These are phyloP conservation scores for Nicotiana undulata DNA, from an alignment of 257 asterid genomes.

Conservation along the genomic window DNA sequence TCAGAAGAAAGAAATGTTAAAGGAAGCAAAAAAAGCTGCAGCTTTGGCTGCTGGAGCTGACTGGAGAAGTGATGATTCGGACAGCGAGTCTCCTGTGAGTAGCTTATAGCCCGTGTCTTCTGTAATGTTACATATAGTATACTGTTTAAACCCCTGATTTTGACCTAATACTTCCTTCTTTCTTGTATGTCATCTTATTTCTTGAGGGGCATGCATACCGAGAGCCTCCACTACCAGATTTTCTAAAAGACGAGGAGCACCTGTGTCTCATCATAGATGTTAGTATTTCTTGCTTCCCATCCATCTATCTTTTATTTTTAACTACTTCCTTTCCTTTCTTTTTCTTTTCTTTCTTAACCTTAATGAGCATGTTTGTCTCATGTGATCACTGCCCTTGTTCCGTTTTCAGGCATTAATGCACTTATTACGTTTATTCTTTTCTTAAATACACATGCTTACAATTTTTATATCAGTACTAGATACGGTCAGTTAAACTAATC, in stretches of 20 bases:
- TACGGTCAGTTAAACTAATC: background rate
- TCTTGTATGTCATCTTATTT: background rate
- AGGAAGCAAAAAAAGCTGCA: constrained; percentile 64
- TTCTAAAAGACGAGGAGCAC: constrained; percentile 55
- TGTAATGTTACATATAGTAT: background rate
- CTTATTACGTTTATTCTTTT: background rate
- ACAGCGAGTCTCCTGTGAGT: constrained; percentile 62
- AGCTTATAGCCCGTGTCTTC: constrained; percentile 7
- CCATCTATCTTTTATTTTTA: background rate
- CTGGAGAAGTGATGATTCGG: constrained; percentile 79
- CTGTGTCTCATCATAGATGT: constrained; percentile 66
- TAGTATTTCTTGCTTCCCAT: constrained; percentile 18
- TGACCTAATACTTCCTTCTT: constrained; percentile 8
- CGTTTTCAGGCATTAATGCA: background rate
- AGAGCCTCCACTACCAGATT: constrained; percentile 70
- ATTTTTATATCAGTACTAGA: background rate
- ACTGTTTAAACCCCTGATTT: background rate
- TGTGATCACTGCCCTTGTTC: background rate
- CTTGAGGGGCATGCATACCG: constrained; percentile 30
- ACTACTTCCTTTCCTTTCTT: background rate
- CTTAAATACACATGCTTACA: background rate
- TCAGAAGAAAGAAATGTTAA: constrained; percentile 41
- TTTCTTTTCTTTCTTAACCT: background rate
- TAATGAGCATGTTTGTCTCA: background rate
- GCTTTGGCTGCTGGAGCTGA: constrained; percentile 79